These are phyloP conservation scores for Acrasis kona DNA, from an alignment of 78 protist genomes.

Conservation along the genomic window DNA sequence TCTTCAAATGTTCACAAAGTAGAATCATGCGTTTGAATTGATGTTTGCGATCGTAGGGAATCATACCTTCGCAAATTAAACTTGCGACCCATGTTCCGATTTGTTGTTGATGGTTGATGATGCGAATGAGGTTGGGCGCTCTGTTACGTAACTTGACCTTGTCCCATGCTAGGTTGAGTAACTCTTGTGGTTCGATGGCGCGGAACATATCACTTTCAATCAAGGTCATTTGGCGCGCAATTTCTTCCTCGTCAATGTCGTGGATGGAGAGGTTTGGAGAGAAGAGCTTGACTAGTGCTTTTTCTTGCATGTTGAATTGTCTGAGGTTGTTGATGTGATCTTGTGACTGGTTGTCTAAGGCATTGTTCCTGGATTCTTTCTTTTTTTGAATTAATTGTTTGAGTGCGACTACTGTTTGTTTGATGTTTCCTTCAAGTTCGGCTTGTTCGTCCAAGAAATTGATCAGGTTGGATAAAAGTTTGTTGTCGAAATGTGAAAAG, in stretches of 20 bases:
- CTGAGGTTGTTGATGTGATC: too few relatives aligned
- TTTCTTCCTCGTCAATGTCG: slow-evolving; percentile 59
- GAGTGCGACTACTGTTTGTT: not conserved
- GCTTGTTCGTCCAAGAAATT: not conserved
- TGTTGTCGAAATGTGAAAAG: not conserved
- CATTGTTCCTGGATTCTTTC: too few relatives aligned
- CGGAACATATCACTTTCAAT: slow-evolving; percentile 53
- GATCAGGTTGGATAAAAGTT: not conserved
- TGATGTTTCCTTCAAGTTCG: not conserved
- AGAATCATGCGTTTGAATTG: slow-evolving; percentile 40
- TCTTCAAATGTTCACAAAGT: slow-evolving; percentile 37
- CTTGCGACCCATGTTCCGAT: slow-evolving; percentile 65
- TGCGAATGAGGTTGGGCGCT: slow-evolving; percentile 25
- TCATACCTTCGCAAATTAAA: slow-evolving; percentile 24
- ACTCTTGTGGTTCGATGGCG: slow-evolving; percentile 38
- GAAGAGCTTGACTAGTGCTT: too few relatives aligned
- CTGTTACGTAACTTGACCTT: slow-evolving; percentile 45
- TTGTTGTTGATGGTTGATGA: slow-evolving; percentile 41
- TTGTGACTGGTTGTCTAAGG: too few relatives aligned
- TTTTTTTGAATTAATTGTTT: not conserved
- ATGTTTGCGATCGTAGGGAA: slow-evolving; percentile 31
- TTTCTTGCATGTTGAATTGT: too few relatives aligned
- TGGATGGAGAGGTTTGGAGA: not conserved
- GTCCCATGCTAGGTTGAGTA: slow-evolving; percentile 61
- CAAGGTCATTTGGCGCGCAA: slow-evolving; percentile 66